These are phyloP conservation scores for Beauveria asiatica DNA, from an alignment of 2,329 filamentous ascomycete genomes.

Conservation along the genomic window DNA sequence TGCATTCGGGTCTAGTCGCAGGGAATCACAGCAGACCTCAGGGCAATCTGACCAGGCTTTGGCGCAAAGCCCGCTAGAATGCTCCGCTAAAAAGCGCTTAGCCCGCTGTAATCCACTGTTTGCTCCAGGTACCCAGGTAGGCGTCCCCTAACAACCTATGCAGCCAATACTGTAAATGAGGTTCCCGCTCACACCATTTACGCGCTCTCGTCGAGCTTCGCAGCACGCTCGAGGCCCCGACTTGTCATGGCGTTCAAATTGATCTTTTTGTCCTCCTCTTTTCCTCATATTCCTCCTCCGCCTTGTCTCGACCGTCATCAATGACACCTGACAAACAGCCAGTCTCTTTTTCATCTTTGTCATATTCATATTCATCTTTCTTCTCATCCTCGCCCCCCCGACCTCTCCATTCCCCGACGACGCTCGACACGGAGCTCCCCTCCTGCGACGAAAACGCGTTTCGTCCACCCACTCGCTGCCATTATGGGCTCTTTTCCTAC, in stretches of 20 bases:
- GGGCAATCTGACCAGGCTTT: neutral
- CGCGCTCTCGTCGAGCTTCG: neutral
- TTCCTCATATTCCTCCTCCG: no score
- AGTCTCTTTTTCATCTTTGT: neutral
- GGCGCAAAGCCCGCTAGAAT: neutral
- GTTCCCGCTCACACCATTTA: neutral
- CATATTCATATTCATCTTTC: neutral
- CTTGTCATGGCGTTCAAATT: neutral
- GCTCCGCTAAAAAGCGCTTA: neutral
- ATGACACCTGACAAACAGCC: neutral
- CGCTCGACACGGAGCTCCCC: neutral
- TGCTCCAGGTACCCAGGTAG: neutral
- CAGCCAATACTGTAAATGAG: no score
- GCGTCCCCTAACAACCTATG: no score
- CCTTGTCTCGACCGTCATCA: neutral
- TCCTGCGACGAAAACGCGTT: constrained; percentile 8
- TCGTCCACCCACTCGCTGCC: neutral
- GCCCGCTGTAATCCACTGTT: neutral
- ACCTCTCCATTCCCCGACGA: neutral
- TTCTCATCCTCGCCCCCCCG: neutral
- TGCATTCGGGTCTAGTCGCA: neutral
- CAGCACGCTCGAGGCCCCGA: neutral
- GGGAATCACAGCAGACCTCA: neutral
- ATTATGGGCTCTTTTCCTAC: neutral
- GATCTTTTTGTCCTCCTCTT: no score